A percentile compares a stretch with the other conserved stretches of the same genome.
phyloP scores from a whole-genome alignment of 768 basidiomycete species.

The Phanerochaete carnosa region DNA sequence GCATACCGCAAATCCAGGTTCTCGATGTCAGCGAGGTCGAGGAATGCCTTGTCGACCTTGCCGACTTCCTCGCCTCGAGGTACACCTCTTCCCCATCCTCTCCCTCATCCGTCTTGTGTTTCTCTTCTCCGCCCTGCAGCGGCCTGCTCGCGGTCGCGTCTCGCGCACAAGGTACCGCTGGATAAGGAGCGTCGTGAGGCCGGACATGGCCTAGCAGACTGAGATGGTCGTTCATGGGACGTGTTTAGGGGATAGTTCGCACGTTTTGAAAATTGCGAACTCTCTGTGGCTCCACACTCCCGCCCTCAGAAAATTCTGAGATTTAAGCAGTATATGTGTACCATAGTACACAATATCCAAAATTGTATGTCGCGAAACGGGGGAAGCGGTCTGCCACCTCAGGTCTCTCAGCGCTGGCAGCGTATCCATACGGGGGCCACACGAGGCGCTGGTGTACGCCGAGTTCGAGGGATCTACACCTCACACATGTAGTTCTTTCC shows the following conservation, averaged over 20 bases:
- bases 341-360: no score
- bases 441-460: no score
- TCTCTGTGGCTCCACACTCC: no score
- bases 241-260: slow-evolving; percentile 68
- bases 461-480: no score
- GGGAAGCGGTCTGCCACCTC: no score
- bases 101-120: slow-evolving; percentile 27
- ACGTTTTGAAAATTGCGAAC: no score
- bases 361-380: no score
- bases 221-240: slow-evolving; percentile 75
- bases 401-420: no score
- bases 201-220: slow-evolving; percentile 52
- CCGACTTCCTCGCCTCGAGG: slow-evolving; percentile 43
- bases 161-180: slow-evolving; percentile 49
- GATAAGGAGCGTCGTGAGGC: slow-evolving; percentile 49
- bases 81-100: slow-evolving; percentile 59
- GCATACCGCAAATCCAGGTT: slow-evolving; percentile 74
- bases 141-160: slow-evolving; percentile 44
- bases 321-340: no score
- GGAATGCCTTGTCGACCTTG: slow-evolving; percentile 69
- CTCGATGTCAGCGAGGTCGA: slow-evolving; percentile 72
- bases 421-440: no score
- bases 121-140: background rate
- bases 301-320: no score
- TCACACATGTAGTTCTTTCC: no score